Conservation (phyloP, 108 stramenopile species). For the Nitzschia palea region DNA sequence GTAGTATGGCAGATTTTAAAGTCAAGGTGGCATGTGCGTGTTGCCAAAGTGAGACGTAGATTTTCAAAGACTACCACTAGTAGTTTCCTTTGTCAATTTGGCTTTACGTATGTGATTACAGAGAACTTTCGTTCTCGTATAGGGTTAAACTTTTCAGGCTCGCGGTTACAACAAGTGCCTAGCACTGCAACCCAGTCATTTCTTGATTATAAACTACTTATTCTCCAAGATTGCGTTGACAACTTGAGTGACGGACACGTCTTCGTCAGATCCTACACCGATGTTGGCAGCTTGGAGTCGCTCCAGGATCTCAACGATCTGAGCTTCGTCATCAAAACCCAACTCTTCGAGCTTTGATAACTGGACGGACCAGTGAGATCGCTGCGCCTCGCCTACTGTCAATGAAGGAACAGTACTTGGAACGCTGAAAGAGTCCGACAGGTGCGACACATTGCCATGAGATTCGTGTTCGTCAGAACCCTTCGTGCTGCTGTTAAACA, state of each 20-base stretch:
- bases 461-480: slow-evolving; percentile 20
- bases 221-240: slow-evolving; percentile 54
- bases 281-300: slow-evolving; percentile 65
- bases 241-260: slow-evolving; percentile 56
- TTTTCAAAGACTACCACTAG: not conserved
- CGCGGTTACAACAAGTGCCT: too few species aligned
- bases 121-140: too few species aligned
- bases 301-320: slow-evolving; percentile 63
- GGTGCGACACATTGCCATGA: slow-evolving; percentile 3
- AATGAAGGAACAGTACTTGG: slow-evolving; percentile 43
- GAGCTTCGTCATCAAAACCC: slow-evolving; percentile 62
- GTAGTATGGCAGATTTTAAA: slow-evolving; percentile 62
- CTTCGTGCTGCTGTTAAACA: slow-evolving; percentile 65
- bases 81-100: too few species aligned
- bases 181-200: too few species aligned
- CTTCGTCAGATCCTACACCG: slow-evolving; percentile 52
- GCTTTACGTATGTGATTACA: too few species aligned
- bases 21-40: slow-evolving; percentile 71
- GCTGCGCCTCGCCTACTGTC: slow-evolving; percentile 13
- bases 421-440: slow-evolving; percentile 20
- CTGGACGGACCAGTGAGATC: slow-evolving; percentile 65
- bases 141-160: too few species aligned
- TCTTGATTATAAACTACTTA: too few species aligned
- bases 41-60: slow-evolving; percentile 36
- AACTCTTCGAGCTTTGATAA: slow-evolving; percentile 59